Evolutionary conservation across 345 rosid genomes (phyloP).

Genomic region (Euphorbia peplus): DNA sequence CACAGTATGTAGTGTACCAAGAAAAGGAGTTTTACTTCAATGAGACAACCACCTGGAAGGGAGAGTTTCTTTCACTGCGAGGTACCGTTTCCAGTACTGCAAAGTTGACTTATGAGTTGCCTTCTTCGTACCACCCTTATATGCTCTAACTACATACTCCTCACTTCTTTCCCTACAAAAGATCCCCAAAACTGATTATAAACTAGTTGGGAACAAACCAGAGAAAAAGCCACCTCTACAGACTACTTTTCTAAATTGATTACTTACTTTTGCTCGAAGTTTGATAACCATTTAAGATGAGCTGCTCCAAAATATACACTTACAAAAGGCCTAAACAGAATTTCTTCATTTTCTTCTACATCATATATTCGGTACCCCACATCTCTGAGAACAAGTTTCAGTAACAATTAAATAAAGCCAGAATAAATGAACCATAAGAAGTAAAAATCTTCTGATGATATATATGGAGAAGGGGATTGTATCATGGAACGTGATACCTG

Average conservation of each 20-base stretch:
- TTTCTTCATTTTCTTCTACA: constrained; percentile 54
- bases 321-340: constrained; percentile 72
- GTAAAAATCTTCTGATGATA: background rate
- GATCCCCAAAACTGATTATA: constrained; percentile 16
- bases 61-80: constrained; percentile 72
- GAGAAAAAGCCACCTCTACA: background rate
- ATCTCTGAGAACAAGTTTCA: constrained; percentile 48
- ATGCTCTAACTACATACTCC: constrained; percentile 85
- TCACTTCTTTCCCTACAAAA: constrained; percentile 72
- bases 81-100: constrained; percentile 79
- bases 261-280: constrained; percentile 60
- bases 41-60: constrained; percentile 50
- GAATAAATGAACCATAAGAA: background rate
- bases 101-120: constrained; percentile 82
- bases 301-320: constrained; percentile 88
- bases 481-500: constrained; percentile 44
- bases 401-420: constrained; percentile 15
- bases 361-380: constrained; percentile 53
- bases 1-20: background rate
- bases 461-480: constrained; percentile 6
- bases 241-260: background rate
- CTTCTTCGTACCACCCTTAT: constrained; percentile 72
- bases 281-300: constrained; percentile 74
- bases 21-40: background rate
- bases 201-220: constrained; percentile 12